These are phyloP conservation scores for Pythium chondricola DNA, from an alignment of 352 stramenopile species.

Conservation along the genomic window DNA sequence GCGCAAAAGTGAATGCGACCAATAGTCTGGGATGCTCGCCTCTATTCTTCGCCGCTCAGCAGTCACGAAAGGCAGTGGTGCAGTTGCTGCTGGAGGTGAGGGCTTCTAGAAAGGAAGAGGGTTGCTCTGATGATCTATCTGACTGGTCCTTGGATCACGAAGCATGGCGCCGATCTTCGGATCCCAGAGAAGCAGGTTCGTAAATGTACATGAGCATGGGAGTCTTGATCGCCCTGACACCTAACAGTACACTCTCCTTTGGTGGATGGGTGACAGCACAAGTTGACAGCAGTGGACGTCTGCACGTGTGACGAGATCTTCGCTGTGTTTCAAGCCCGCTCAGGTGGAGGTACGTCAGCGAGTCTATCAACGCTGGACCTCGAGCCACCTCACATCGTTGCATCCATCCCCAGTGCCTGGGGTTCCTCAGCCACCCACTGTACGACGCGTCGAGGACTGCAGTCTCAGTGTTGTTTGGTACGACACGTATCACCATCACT, in stretches of 20 bases:
- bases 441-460: no score
- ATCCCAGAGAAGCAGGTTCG: constrained; percentile 42
- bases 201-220: not conserved
- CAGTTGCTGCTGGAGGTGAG: constrained; percentile 45
- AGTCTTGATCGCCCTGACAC: not conserved
- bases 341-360: constrained; percentile 30
- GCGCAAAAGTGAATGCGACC: constrained; percentile 47
- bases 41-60: constrained; percentile 65
- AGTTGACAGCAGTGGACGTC: constrained; percentile 58
- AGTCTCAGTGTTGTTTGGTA: no score
- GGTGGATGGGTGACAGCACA: constrained; percentile 47
- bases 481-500: no score
- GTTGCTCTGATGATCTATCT: not conserved
- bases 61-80: constrained; percentile 38
- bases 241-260: not conserved
- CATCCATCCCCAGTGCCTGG: not conserved
- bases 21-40: constrained; percentile 58
- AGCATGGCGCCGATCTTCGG: constrained; percentile 50
- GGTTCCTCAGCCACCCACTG: not conserved
- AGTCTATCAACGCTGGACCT: no score
- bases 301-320: constrained; percentile 35
- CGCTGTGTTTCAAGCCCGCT: constrained; percentile 32
- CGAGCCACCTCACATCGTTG: not conserved
- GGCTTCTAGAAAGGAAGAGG: no score
- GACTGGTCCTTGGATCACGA: not conserved